Evolutionary conservation across 352 stramenopile genomes (phyloP).

Genomic region (Blastocystis sp.): DNA sequence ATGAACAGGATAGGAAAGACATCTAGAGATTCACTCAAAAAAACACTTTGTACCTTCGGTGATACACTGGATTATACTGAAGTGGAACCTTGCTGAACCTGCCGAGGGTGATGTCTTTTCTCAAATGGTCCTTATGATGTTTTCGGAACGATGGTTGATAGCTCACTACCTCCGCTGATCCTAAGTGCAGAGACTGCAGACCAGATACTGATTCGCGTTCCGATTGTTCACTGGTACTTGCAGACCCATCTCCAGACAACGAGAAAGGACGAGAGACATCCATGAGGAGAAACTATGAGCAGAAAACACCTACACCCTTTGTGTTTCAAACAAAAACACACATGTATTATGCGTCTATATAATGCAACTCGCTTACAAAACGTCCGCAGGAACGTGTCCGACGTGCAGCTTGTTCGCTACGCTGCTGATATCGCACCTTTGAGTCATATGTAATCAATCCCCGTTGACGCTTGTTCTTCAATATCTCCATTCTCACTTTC

Average conservation of each 20-base stretch:
- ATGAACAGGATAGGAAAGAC: neutral
- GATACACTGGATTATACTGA: neutral
- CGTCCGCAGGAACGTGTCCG: neutral
- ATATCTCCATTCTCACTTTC: neutral
- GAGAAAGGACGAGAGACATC: neutral
- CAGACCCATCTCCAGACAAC: neutral
- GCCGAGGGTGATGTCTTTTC: neutral
- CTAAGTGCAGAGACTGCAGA: neutral
- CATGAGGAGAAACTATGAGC: neutral
- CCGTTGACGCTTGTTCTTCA: constrained; percentile 23
- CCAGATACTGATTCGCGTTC: neutral
- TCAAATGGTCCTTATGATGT: neutral
- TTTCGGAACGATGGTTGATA: neutral
- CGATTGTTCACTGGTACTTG: neutral
- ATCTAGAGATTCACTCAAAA: neutral
- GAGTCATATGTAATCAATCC: neutral
- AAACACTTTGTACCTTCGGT: neutral
- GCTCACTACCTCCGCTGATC: too few relatives aligned
- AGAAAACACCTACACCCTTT: neutral
- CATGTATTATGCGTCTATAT: constrained; percentile 21
- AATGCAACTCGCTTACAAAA: constrained; percentile 34
- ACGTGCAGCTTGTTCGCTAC: neutral
- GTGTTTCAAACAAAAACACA: constrained; percentile 25
- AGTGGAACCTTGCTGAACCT: neutral
- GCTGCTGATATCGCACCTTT: neutral